Evolutionary conservation across 345 rosid genomes (phyloP).

Genomic region (Mangifera indica): DNA sequence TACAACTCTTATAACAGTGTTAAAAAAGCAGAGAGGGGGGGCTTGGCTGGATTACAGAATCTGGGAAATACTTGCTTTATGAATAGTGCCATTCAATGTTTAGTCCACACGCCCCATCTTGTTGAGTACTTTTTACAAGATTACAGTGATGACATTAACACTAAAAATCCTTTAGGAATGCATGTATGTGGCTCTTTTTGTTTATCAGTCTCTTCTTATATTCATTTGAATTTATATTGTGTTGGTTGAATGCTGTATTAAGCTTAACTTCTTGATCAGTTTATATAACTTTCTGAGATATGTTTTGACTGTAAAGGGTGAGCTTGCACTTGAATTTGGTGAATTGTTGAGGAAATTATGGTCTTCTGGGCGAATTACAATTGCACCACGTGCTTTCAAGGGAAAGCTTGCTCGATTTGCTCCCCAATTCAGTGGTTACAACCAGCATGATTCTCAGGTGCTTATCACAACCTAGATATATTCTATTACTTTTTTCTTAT

Average conservation of each 20-base stretch:
- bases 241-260: neutral
- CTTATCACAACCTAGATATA: constrained; percentile 15
- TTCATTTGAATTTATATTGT: constrained; percentile 11
- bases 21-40: constrained; percentile 59
- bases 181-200: constrained; percentile 49
- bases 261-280: neutral
- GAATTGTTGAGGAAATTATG: constrained; percentile 79
- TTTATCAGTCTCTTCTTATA: constrained; percentile 7
- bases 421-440: constrained; percentile 95
- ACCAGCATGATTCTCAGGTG: constrained; percentile 98
- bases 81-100: constrained; percentile 92
- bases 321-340: constrained; percentile 87
- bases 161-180: constrained; percentile 85
- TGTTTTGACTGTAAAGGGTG: constrained; percentile 62
- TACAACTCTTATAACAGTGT: constrained; percentile 37
- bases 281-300: constrained; percentile 27
- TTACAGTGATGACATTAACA: constrained; percentile 71
- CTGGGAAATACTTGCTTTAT: constrained; percentile 96
- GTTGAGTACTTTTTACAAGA: constrained; percentile 84
- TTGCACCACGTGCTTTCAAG: constrained; percentile 80
- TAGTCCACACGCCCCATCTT: constrained; percentile 79
- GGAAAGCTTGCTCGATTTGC: constrained; percentile 84
- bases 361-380: constrained; percentile 60
- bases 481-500: neutral
- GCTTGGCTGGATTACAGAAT: constrained; percentile 89